Evolutionary conservation across 257 asterid species (phyloP).

Genomic region (Penstemon davidsonii): DNA sequence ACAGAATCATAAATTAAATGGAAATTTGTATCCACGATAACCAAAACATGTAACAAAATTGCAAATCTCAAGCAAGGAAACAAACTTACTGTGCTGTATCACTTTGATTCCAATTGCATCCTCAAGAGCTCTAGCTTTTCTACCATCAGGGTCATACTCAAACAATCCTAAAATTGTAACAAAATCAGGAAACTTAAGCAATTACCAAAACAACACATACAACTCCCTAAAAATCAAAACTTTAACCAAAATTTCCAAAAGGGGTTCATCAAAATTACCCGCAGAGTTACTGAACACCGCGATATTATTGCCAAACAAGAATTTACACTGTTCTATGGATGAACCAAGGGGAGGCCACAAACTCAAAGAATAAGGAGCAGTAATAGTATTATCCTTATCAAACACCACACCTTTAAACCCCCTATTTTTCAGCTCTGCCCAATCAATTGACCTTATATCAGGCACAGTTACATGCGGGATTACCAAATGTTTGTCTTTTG

Average conservation of each 20-base stretch:
- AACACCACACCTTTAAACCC: conserved; percentile 95
- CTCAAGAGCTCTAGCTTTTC: conserved; percentile 75
- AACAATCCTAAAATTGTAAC: conserved; percentile 51
- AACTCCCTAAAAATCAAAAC: neutral
- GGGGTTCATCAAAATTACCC: conserved; percentile 41
- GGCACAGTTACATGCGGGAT: conserved; percentile 76
- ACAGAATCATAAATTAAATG: neutral
- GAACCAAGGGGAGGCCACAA: conserved; percentile 83
- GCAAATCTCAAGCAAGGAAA: conserved; percentile 5
- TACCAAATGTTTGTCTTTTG: conserved; percentile 64
- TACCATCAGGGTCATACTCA: conserved; percentile 89
- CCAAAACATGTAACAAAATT: neutral
- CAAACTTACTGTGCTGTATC: conserved; percentile 68
- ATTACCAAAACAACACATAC: conserved; percentile 12
- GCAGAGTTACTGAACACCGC: conserved; percentile 95
- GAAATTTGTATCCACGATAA: neutral
- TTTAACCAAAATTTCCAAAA: neutral
- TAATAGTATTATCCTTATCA: conserved; percentile 92
- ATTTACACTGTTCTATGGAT: conserved; percentile 71
- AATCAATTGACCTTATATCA: conserved; percentile 77
- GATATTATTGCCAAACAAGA: conserved; percentile 65
- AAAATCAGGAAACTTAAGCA: conserved; percentile 17
- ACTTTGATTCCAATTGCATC: conserved; percentile 80
- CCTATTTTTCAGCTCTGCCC: conserved; percentile 73
- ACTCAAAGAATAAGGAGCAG: conserved; percentile 83